A percentile compares a stretch with the other conserved stretches of the same genome.
Evolutionary conservation across 164 flowering plant genomes (phyloP).

Genomic region (Protea cynaroides): DNA sequence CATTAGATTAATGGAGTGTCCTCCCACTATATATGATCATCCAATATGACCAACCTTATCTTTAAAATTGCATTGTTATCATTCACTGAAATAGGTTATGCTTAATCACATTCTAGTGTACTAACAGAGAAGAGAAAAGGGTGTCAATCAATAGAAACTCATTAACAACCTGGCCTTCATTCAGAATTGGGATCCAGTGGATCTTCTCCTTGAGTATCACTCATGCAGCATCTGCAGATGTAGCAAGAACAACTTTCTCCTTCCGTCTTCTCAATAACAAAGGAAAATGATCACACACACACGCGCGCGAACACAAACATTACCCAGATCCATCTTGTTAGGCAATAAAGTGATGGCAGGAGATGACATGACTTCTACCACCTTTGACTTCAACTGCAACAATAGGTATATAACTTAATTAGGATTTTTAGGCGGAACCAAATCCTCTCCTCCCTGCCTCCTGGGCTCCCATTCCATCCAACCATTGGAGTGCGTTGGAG

Average conservation of each 20-base stretch:
- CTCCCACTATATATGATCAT: neutral
- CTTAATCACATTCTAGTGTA: neutral
- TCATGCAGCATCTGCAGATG: slow-evolving; percentile 27
- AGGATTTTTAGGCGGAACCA: neutral
- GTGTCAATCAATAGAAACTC: slow-evolving; percentile 3
- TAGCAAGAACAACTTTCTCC: neutral
- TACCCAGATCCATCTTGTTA: slow-evolving; percentile 23
- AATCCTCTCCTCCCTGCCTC: too few relatives aligned
- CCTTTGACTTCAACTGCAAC: slow-evolving; percentile 25
- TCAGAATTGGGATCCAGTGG: slow-evolving; percentile 31
- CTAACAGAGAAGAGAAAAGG: neutral
- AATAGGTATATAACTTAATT: neutral
- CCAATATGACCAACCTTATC: neutral
- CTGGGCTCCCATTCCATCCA: too few relatives aligned
- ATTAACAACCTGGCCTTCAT: slow-evolving; percentile 28
- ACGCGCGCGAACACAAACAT: neutral
- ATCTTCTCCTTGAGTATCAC: slow-evolving; percentile 27
- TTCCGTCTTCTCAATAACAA: neutral
- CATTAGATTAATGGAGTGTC: neutral
- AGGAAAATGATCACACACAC: neutral
- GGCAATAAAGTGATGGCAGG: slow-evolving; percentile 25
- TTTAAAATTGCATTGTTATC: neutral
- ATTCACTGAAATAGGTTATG: neutral
- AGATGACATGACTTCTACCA: slow-evolving; percentile 27
- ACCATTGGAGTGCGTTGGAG: too few relatives aligned